Evolutionary conservation across 2,329 filamentous ascomycete species (phyloP).

Genomic region (Cucurbitaria berberidis): DNA sequence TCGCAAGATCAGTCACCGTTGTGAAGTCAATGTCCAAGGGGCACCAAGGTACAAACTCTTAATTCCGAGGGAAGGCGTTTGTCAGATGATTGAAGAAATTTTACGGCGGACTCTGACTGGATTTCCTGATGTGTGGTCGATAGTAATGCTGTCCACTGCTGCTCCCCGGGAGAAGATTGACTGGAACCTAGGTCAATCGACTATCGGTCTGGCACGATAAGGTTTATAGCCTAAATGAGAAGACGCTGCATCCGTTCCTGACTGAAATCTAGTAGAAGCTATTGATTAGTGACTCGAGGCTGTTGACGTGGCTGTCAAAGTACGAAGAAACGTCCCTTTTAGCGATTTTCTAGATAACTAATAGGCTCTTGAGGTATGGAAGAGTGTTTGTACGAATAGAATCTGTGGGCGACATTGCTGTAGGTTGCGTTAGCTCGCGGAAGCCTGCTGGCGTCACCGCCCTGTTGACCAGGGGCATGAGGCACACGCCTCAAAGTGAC

Average conservation of each 20-base stretch:
- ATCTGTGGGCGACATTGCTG: neutral
- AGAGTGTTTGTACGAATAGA: constrained; percentile 10
- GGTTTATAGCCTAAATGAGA: constrained; percentile 26
- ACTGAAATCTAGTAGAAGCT: neutral
- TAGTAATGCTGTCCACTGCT: neutral
- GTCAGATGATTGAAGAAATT: no score
- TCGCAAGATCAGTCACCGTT: neutral
- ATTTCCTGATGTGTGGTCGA: neutral
- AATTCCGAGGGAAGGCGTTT: neutral
- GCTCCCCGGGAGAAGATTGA: neutral
- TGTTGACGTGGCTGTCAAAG: constrained; percentile 10
- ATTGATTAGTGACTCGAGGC: neutral
- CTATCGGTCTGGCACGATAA: constrained; percentile 9
- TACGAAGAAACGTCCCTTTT: constrained; percentile 1
- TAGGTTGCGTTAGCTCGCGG: constrained; percentile 5
- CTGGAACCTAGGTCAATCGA: constrained; percentile 2
- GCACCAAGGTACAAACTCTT: neutral
- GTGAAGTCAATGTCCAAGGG: neutral
- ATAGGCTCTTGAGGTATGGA: neutral
- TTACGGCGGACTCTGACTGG: neutral
- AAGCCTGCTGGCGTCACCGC: constrained; percentile 9
- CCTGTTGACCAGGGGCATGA: constrained; percentile 6
- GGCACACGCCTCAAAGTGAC: constrained; percentile 9
- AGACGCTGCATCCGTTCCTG: neutral
- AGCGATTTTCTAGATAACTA: neutral